Conservation (phyloP, 1,139 yeast species). For the Scheffersomyces insectosa region DNA sequence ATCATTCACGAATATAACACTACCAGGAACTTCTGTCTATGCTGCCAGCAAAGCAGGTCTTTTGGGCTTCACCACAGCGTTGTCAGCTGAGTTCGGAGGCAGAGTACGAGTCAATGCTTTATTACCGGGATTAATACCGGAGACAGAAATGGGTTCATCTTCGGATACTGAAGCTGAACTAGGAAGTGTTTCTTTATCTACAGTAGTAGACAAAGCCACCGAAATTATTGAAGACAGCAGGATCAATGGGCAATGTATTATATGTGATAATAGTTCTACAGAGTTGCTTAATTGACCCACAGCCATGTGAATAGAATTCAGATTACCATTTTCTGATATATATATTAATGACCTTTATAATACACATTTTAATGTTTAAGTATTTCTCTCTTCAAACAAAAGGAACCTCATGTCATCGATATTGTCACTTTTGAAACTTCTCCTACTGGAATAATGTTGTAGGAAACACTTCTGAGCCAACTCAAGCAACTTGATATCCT, state of each 20-base stretch:
- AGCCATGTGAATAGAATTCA: no score
- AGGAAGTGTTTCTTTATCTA: slow-evolving; percentile 18
- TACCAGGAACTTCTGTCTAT: slow-evolving; percentile 72
- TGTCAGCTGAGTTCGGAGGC: slow-evolving; percentile 64
- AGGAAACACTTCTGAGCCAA: slow-evolving; percentile 13
- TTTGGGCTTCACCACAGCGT: slow-evolving; percentile 60
- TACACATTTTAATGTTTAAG: no score
- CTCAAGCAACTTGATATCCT: slow-evolving; percentile 2
- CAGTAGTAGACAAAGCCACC: slow-evolving; percentile 29
- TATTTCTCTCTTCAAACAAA: no score
- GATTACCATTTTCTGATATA: no score
- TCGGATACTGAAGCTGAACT: slow-evolving; percentile 24
- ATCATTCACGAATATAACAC: slow-evolving; percentile 41
- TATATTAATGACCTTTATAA: no score
- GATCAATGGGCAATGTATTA: slow-evolving; percentile 43
- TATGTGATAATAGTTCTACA: slow-evolving; percentile 16
- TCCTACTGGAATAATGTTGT: slow-evolving; percentile 7
- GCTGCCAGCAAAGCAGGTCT: slow-evolving; percentile 82
- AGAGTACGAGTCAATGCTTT: slow-evolving; percentile 60
- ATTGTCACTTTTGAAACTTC: no score
- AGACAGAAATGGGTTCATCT: slow-evolving; percentile 67
- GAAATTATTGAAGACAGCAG: slow-evolving; percentile 30
- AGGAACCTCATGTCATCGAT: no score
- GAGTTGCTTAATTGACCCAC: neutral
- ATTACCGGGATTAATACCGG: slow-evolving; percentile 70